Evolutionary conservation across 768 basidiomycete genomes (phyloP), one percentile per base, ranked within the genome.

Genomic region (Panellus pusillus): DNA sequence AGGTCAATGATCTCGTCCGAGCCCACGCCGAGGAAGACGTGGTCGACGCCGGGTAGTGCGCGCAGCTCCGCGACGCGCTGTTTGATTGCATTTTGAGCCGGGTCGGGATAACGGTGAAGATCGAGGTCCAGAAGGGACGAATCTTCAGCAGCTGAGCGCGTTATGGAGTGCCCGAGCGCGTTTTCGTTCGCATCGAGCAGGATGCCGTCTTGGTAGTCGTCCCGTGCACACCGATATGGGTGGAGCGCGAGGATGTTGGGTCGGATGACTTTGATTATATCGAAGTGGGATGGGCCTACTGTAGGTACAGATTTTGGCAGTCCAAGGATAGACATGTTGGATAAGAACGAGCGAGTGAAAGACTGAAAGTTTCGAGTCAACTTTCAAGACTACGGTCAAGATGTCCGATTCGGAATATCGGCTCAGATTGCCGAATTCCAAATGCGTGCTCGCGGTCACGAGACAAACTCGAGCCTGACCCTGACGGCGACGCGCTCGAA

Each of bases 181-280:
- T 99, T 98, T 75, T 99, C 97, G 71, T 99, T 99, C 13, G 97
- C 97, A 62, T 99, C 97, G 18, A 99, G 82, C 24, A 99, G 82
- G 63, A 98, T 87, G 19, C 95, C 95, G 2, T 82, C 74, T 44
- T 86, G 83, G 72, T 97, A 99, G 73, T 99, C 96, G 65, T 99
- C 96, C 43, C 97, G 79, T 1, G 97, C 97, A 63, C 94, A 98
- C 28, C 95, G 86, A 71, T 99, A 98, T 0, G 97, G 97, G 44
- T 86, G 84, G 13, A 99, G 76, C 0, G 91, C 74, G 44, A 97
- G 87, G 64, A 99, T 95, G 66, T 98, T 99, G 2, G 92, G 88
- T n/a, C 95, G 81, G 61, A 98, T 89, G 50, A 91, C 88, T 31
- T 74, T 70, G 71, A 91, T 86, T 53, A 98, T 85, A 63, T 84